Conservation (phyloP, 2,329 filamentous ascomycete genomes). For the Laburnicola sp. region DNA sequence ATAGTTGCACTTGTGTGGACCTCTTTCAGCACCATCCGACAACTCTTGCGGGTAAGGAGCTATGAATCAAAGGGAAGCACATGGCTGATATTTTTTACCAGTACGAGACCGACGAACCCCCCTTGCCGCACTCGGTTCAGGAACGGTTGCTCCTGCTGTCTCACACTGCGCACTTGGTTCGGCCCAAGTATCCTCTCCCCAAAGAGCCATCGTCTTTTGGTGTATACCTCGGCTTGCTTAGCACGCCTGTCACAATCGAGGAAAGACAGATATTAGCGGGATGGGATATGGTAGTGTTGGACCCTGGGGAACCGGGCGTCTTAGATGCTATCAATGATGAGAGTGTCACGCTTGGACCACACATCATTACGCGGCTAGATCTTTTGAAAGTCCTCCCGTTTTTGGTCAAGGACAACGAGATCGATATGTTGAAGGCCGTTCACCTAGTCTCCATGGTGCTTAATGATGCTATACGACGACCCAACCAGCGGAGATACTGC, state of each 20-base stretch:
- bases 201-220: constrained; percentile 41
- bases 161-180: constrained; percentile 23
- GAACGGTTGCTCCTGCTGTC: constrained; percentile 36
- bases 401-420: constrained; percentile 24
- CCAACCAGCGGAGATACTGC: constrained; percentile 32
- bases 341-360: constrained; percentile 28
- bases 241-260: constrained; percentile 28
- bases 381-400: constrained; percentile 30
- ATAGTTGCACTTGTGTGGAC: constrained; percentile 32
- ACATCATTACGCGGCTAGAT: constrained; percentile 40
- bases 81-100: constrained; percentile 17
- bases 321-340: constrained; percentile 35
- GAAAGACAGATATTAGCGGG: constrained; percentile 32
- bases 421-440: constrained; percentile 30
- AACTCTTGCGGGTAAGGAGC: constrained; percentile 25
- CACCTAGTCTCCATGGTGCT: constrained; percentile 31
- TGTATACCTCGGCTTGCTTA: constrained; percentile 39
- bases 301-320: constrained; percentile 35
- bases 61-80: background rate
- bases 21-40: constrained; percentile 24
- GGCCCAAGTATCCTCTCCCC: constrained; percentile 22
- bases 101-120: constrained; percentile 18
- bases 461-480: constrained; percentile 27
- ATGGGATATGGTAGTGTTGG: constrained; percentile 41
- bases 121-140: constrained; percentile 33